Evolutionary conservation across 768 basidiomycete genomes (phyloP).

Genomic region (Agaricus sinodeliciosus): DNA sequence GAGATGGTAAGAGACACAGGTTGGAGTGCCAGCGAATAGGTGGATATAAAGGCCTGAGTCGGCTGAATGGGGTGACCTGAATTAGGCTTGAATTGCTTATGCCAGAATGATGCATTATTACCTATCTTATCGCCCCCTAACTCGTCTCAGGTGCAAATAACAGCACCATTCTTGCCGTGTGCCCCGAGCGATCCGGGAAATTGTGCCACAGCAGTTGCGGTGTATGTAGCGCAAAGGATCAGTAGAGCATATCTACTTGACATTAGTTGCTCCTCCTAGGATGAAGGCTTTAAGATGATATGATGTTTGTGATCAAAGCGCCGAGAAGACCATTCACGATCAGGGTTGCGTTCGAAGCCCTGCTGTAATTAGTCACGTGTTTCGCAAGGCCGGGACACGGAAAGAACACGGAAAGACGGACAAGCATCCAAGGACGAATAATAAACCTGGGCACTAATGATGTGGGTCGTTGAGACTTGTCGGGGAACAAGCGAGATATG

Average conservation of each 20-base stretch:
- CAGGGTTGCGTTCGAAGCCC: too few species aligned
- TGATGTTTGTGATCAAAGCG: too few species aligned
- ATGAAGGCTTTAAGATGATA: conserved; percentile 1
- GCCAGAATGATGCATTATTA: not conserved
- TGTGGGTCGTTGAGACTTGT: too few species aligned
- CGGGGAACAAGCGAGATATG: too few species aligned
- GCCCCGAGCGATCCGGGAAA: not conserved
- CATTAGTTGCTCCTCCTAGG: too few species aligned
- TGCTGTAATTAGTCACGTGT: too few species aligned
- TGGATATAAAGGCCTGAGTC: conserved; percentile 7
- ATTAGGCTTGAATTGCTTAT: not conserved
- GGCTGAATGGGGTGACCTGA: conserved; percentile 3
- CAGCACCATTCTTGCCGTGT: conserved; percentile 1
- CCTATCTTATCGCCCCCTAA: conserved; percentile 8
- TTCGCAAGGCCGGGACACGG: too few species aligned
- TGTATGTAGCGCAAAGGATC: not conserved
- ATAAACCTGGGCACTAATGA: too few species aligned
- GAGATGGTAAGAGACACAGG: not conserved
- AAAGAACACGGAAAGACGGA: too few species aligned
- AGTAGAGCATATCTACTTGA: not conserved
- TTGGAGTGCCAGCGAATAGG: conserved; percentile 8
- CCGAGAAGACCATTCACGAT: too few species aligned
- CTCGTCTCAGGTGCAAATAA: conserved; percentile 4
- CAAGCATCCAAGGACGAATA: too few species aligned
- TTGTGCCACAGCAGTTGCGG: not conserved